Evolutionary conservation across 2,329 filamentous ascomycete species (phyloP), one percentile per base, ranked within the genome.

Genomic region (Aspergillus sp.): DNA sequence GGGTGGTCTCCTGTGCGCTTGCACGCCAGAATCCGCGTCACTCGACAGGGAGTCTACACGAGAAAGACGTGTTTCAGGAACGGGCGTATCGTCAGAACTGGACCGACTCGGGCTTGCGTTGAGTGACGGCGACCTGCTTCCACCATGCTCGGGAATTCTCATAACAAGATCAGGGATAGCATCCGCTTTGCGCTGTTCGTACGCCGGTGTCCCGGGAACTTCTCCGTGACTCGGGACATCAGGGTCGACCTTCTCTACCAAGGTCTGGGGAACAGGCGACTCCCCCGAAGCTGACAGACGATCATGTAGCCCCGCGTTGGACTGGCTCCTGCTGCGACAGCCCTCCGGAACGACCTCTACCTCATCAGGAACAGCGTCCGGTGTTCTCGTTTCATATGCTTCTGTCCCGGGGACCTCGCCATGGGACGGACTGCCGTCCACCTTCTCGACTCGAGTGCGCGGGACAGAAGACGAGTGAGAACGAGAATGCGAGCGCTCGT

Each of bases 341-440:
- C 54, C 61, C 35, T 64, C 67, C 7, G 64, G 64, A 4, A 78
- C 62, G 32, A 80, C 61, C 50, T 78, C 73, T 16, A 80, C 63
- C 51, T 79, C 73, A 49, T 80, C 75, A 4, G 75, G 75, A 4
- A 78, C 74, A 16, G 75, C 74, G 51, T 79, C 75, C 43, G 69
- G 64, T 14, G 53, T 61, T 40, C 74, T 63, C 47, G 69, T 66
- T n/a, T 71, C 65, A 52, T 76, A 79, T 34, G 74, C 74, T 12
- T 63, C 53, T 16, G 75, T 79, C 7, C 74, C 74, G 3, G 75
- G 76, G 3, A 78, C 65, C 50, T 79, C 74, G 48, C 75, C 76
- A 47, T 79, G 66, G 40, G 67, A 64, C 10, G 72, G 69, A 37
- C 60, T 54, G 45, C 74, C 67, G 51, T 80, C 76, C 26, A 78